A percentile compares a stretch with the other conserved stretches of the same genome.
Evolutionary conservation across 208 protist genomes (phyloP).

Genomic region (Trichomonas tenax): DNA sequence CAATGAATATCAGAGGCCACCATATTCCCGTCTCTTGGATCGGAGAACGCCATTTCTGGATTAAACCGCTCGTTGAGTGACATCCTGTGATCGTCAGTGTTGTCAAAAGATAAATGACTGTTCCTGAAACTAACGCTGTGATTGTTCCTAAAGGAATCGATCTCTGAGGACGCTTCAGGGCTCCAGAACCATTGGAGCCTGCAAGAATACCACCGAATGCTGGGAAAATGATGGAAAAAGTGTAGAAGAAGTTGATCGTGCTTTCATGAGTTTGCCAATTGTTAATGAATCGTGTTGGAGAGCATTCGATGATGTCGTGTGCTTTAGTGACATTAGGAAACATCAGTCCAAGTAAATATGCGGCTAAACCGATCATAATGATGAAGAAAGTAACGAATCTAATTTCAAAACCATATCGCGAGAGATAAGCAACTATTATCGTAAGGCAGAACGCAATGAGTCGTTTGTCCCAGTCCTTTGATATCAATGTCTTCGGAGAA

Average conservation of each 20-base stretch:
- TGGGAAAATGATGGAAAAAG: constrained; percentile 3
- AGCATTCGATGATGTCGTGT: not conserved
- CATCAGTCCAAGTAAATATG: not conserved
- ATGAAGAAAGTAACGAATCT: not conserved
- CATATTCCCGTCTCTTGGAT: not conserved
- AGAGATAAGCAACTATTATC: not conserved
- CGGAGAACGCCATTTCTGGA: no score
- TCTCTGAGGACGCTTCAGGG: not conserved
- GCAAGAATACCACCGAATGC: not conserved
- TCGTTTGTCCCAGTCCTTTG: not conserved
- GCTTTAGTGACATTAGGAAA: not conserved
- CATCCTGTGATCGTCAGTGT: not conserved
- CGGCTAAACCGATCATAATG: not conserved
- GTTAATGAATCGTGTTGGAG: not conserved
- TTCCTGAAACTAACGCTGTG: not conserved
- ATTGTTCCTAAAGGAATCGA: constrained; percentile 14
- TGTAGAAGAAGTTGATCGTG: not conserved
- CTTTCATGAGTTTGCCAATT: not conserved
- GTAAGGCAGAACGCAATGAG: not conserved
- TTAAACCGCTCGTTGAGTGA: not conserved
- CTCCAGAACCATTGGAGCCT: not conserved
- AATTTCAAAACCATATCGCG: not conserved
- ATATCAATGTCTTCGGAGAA: not conserved
- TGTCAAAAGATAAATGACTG: not conserved
- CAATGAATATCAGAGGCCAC: not conserved